Evolutionary conservation across 2,329 filamentous ascomycete species (phyloP).

Genomic region (Cladosporium sp.): DNA sequence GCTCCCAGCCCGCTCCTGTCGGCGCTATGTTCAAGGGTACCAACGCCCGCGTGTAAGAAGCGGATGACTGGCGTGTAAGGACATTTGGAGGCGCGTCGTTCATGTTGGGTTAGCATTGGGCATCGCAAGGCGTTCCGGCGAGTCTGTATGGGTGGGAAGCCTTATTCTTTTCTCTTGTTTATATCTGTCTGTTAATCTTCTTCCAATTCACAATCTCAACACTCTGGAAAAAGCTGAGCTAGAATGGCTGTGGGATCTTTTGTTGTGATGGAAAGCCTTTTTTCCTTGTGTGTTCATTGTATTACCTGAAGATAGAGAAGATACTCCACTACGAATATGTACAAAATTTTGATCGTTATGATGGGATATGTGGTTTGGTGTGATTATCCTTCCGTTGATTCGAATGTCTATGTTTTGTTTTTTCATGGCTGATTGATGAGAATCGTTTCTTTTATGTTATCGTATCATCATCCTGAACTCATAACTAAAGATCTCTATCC

Average conservation of each 20-base stretch:
- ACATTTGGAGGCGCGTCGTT: not conserved
- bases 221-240: not conserved
- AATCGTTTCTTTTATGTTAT: not conserved
- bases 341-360: not conserved
- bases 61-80: not conserved
- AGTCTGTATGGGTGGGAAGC: not conserved
- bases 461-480: not conserved
- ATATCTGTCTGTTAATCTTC: not conserved
- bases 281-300: not conserved
- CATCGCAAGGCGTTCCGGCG: constrained; percentile 19
- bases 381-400: no score
- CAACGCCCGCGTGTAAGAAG: not conserved
- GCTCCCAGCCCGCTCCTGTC: constrained; percentile 1
- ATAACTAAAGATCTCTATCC: not conserved
- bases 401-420: not conserved
- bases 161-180: not conserved
- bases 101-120: constrained; percentile 14
- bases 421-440: not conserved
- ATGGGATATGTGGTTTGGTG: not conserved
- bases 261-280: not conserved
- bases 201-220: not conserved
- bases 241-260: not conserved
- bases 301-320: constrained; percentile 3
- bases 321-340: constrained; percentile 16
- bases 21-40: constrained; percentile 17